Evolutionary conservation across 1,284 basidiomycete species (phyloP).

Genomic region (Rhodotorula sp.): DNA sequence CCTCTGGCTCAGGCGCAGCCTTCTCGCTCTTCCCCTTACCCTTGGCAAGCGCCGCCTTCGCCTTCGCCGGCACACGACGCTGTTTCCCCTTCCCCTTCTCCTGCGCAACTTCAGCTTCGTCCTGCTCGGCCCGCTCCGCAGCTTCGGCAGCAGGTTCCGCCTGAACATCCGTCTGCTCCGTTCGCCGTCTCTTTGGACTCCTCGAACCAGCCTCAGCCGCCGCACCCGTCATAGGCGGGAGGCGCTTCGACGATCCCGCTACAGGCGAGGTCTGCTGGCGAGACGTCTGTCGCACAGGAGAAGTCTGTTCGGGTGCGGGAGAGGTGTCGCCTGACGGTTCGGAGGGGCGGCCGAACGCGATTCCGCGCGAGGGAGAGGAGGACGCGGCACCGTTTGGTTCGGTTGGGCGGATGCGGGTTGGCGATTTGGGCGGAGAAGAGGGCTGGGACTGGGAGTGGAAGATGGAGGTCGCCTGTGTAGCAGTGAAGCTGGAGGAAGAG

Average conservation of each 20-base stretch:
- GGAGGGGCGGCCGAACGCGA: conserved; percentile 4
- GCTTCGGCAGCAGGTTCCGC: not conserved
- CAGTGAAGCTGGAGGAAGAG: not conserved
- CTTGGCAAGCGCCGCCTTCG: not conserved
- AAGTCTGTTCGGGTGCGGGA: not conserved
- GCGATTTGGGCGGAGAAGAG: not conserved
- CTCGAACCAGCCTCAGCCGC: not conserved
- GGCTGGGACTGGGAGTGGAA: conserved; percentile 13
- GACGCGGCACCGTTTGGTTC: not conserved
- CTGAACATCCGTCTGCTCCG: not conserved
- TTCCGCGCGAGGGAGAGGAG: conserved; percentile 1
- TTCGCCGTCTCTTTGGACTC: not conserved
- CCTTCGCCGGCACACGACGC: not conserved
- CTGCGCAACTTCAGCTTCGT: not conserved
- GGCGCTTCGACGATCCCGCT: not conserved
- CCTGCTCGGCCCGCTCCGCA: not conserved
- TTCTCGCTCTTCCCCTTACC: conserved; percentile 8
- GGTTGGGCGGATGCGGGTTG: not conserved
- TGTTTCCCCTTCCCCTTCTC: not conserved
- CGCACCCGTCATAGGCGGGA: not conserved
- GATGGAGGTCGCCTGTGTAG: conserved; percentile 12
- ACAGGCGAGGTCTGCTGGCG: not conserved
- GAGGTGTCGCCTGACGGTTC: not conserved
- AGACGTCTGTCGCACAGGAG: too few relatives aligned
- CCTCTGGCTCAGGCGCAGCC: not conserved